A percentile compares a stretch with the other conserved stretches of the same genome.
Evolutionary conservation across 805 yeast genomes (phyloP).

Genomic region (Suhomyces prunicola): DNA sequence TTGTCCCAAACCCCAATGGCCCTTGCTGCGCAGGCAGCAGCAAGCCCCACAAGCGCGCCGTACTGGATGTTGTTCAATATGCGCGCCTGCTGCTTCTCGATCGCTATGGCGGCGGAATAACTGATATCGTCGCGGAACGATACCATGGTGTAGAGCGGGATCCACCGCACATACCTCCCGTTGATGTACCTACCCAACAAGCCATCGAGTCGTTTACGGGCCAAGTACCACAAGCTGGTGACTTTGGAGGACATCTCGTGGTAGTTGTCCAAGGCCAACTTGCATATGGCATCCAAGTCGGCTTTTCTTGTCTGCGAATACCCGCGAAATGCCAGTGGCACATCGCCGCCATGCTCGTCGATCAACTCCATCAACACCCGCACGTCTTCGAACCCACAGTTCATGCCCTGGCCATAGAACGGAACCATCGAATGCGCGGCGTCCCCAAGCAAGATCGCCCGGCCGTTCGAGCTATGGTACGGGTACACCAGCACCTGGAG

Average conservation of each 20-base stretch:
- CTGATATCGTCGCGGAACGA: conserved; percentile 82
- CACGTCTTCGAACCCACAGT: conserved; percentile 93
- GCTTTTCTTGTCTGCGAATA: conserved; percentile 56
- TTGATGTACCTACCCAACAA: conserved; percentile 56
- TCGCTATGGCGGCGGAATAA: conserved; percentile 63
- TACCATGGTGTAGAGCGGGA: conserved; percentile 90
- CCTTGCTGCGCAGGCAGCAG: conserved; percentile 6
- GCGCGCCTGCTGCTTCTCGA: conserved; percentile 51
- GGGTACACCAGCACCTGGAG: conserved; percentile 69
- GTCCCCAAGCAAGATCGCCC: conserved; percentile 76
- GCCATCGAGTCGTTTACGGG: conserved; percentile 69
- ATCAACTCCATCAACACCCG: conserved; percentile 55
- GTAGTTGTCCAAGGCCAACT: conserved; percentile 77
- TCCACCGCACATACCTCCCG: conserved; percentile 52
- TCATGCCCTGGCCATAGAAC: conserved; percentile 97
- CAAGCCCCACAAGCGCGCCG: conserved; percentile 11
- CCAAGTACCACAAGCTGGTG: conserved; percentile 52
- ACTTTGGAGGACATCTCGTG: conserved; percentile 86
- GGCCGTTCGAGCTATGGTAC: conserved; percentile 59
- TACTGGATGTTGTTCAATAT: conserved; percentile 40
- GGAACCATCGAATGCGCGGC: conserved; percentile 98
- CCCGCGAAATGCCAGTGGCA: conserved; percentile 47
- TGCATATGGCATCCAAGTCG: conserved; percentile 73
- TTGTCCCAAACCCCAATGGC: conserved; percentile 6
- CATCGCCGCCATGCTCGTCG: conserved; percentile 37